These are phyloP conservation scores for Phoma herbarum DNA, from an alignment of 2,329 filamentous ascomycete species.

Conservation along the genomic window DNA sequence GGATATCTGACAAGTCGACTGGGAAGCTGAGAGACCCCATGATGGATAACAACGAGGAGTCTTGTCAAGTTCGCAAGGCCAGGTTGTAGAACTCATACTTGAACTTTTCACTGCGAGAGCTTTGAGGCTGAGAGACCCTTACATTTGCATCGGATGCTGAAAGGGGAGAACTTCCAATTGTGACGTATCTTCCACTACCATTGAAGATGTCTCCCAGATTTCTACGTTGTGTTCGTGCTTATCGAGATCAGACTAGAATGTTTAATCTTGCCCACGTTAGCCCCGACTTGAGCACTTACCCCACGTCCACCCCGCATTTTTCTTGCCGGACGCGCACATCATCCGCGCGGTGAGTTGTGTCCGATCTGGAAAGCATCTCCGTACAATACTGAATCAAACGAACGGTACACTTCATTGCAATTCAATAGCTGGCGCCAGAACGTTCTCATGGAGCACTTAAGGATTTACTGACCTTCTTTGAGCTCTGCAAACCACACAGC, in stretches of 20 bases:
- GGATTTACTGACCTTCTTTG: constrained; percentile 12
- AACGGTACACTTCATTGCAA: constrained; percentile 4
- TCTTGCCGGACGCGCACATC: constrained; percentile 1
- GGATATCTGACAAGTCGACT: constrained; percentile 24
- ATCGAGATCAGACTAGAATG: background rate
- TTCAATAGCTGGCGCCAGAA: constrained; percentile 2
- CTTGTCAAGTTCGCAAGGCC: background rate
- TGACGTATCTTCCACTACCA: background rate
- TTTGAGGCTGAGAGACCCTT: constrained; percentile 12
- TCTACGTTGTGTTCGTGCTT: background rate
- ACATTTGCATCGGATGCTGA: background rate
- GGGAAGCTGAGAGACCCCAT: constrained; percentile 30
- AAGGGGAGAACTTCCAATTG: constrained; percentile 19
- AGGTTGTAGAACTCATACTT: constrained; percentile 12
- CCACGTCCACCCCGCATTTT: constrained; percentile 30
- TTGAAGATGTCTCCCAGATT: background rate
- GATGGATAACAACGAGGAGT: background rate
- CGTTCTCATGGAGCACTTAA: constrained; percentile 21
- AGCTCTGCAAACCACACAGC: constrained; percentile 4
- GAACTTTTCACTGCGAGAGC: constrained; percentile 2
- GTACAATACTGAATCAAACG: constrained; percentile 22
- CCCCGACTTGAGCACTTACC: constrained; percentile 13
- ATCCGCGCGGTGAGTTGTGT: constrained; percentile 3
- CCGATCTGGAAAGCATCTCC: constrained; percentile 28
- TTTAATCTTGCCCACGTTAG: background rate